Conservation (phyloP, 139 green algal genomes). For the Closterium sp. region DNA sequence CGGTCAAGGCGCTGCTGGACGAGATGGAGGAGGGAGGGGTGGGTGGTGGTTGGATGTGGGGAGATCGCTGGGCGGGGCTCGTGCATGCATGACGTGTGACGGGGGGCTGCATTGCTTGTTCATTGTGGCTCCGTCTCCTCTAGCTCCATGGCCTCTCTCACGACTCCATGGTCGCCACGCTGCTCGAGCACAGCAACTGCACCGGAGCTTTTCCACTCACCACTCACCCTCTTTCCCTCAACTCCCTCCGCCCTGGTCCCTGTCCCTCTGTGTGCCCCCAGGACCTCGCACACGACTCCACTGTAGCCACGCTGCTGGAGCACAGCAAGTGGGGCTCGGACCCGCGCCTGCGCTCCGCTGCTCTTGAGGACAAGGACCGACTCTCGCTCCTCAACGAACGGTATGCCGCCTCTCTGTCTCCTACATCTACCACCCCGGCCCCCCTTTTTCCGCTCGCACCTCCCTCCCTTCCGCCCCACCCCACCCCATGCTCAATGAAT, state of each 20-base stretch:
- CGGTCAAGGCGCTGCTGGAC: constrained; percentile 38
- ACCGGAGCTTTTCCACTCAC: background rate
- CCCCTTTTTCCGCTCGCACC: no score
- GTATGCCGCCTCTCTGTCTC: background rate
- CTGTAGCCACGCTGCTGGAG: background rate
- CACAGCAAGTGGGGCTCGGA: background rate
- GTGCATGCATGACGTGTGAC: no score
- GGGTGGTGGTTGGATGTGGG: no score
- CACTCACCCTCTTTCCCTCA: background rate
- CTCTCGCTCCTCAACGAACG: background rate
- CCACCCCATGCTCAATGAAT: no score
- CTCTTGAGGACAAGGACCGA: background rate
- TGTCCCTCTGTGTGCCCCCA: background rate
- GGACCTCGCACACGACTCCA: constrained; percentile 1
- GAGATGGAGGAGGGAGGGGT: constrained; percentile 27
- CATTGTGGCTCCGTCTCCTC: no score
- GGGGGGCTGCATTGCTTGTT: no score
- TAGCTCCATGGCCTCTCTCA: no score
- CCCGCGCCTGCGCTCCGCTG: background rate
- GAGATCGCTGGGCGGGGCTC: no score
- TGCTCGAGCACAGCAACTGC: background rate
- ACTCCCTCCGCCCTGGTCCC: background rate
- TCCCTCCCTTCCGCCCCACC: no score
- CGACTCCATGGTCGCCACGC: no score
- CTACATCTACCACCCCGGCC: no score